phyloP scores from a whole-genome alignment of 163 green algal species.

The Chloroidium sp. region DNA sequence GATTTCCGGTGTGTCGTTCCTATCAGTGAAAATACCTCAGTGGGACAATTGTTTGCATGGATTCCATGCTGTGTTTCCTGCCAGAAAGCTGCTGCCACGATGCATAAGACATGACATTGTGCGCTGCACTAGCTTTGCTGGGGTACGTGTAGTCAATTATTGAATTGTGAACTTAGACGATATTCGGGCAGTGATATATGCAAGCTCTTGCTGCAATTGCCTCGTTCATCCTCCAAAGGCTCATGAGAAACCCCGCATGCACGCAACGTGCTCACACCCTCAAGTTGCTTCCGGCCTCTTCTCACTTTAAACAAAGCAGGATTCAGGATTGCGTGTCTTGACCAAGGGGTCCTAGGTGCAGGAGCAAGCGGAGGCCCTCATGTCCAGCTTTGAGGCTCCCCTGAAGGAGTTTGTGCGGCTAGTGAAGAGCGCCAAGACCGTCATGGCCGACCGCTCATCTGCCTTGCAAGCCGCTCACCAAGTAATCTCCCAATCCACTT shows the following conservation, averaged over 20 bases:
- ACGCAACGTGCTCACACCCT: neutral
- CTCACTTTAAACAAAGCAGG: neutral
- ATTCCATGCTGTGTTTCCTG: neutral
- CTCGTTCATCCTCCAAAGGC: neutral
- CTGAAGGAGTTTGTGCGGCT: conserved; percentile 58
- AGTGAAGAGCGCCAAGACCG: conserved; percentile 53
- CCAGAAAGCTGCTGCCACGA: neutral
- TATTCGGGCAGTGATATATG: too few relatives aligned
- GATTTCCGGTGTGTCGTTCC: neutral
- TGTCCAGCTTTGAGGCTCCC: conserved; percentile 47
- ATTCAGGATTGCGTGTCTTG: neutral
- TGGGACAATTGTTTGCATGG: neutral
- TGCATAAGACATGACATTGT: neutral
- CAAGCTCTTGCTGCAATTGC: too few relatives aligned
- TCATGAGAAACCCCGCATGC: neutral
- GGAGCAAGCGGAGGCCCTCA: conserved; percentile 24
- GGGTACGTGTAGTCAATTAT: neutral
- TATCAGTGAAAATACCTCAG: neutral
- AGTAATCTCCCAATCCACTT: too few relatives aligned
- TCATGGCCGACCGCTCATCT: conserved; percentile 46
- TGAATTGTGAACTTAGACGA: too few relatives aligned
- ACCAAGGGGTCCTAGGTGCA: neutral
- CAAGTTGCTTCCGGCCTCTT: neutral
- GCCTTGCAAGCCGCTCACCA: conserved; percentile 29
- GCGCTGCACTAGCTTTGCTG: neutral